Percentiles rank a stretch among this genome's conserved stretches.
phyloP scores from a whole-genome alignment of 495 filamentous ascomycete species.

The Cercophora samala region DNA sequence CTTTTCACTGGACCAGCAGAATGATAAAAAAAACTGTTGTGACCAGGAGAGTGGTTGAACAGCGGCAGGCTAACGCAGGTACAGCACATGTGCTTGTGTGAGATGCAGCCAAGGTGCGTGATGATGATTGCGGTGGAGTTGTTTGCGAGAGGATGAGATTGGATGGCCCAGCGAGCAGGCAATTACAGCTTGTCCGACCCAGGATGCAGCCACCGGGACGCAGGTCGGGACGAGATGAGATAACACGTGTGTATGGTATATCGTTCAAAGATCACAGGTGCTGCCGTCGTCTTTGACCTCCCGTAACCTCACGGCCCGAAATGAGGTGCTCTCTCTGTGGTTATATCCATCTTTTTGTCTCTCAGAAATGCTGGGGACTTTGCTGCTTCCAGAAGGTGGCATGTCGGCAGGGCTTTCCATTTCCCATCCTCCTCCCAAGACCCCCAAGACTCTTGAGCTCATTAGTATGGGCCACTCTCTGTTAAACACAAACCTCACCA shows the following conservation, averaged over 20 bases:
- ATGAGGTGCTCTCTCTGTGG: background rate
- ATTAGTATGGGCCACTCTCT: background rate
- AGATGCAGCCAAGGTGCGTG: slow-evolving; percentile 7
- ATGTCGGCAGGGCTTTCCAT: background rate
- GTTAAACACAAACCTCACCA: background rate
- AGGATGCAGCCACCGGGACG: background rate
- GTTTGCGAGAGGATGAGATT: slow-evolving; percentile 12
- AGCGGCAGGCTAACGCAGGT: slow-evolving; percentile 11
- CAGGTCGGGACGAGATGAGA: background rate
- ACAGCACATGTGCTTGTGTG: background rate
- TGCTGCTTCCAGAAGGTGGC: background rate
- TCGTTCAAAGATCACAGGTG: background rate
- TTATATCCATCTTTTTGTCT: slow-evolving; percentile 6
- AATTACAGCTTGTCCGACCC: slow-evolving; percentile 4
- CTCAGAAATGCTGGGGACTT: background rate
- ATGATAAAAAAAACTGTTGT: slow-evolving; percentile 11
- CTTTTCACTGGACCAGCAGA: slow-evolving; percentile 3
- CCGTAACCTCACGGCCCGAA: background rate
- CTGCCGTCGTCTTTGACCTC: background rate
- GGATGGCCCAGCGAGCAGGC: background rate
- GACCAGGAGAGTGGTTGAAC: slow-evolving; percentile 13
- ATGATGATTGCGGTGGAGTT: slow-evolving; percentile 9
- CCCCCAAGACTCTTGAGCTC: background rate
- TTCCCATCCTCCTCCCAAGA: background rate
- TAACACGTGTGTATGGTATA: slow-evolving; percentile 3